phyloP scores from a whole-genome alignment of 495 filamentous ascomycete species.

The Zalerion maritima region DNA sequence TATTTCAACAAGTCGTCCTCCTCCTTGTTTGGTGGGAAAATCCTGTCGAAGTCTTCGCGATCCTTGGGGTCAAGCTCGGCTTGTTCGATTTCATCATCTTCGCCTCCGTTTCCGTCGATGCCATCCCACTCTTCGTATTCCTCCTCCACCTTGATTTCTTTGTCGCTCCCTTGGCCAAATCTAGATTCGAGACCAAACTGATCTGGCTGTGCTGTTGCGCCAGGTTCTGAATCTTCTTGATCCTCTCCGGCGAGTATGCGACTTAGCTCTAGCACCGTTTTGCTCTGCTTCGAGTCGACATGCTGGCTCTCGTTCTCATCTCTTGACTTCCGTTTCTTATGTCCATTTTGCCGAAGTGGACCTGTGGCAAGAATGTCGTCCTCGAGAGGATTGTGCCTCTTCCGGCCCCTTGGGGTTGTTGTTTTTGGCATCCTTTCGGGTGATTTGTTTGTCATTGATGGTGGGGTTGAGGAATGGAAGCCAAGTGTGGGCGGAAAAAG shows the following conservation, averaged over 20 bases:
- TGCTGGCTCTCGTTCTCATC: constrained; percentile 52
- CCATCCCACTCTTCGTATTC: constrained; percentile 33
- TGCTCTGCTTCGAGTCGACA: constrained; percentile 73
- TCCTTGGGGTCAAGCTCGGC: constrained; percentile 83
- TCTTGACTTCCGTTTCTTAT: constrained; percentile 40
- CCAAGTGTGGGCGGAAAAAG: not conserved
- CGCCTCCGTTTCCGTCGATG: constrained; percentile 48
- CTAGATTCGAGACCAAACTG: constrained; percentile 31
- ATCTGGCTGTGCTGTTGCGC: constrained; percentile 11
- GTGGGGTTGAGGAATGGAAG: too few species aligned
- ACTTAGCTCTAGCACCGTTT: constrained; percentile 77
- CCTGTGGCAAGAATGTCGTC: constrained; percentile 54
- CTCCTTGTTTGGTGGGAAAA: constrained; percentile 47
- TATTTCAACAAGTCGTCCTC: constrained; percentile 37
- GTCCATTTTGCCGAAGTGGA: constrained; percentile 35
- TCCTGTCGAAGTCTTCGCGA: constrained; percentile 77
- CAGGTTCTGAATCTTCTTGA: constrained; percentile 9
- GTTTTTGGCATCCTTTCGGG: constrained; percentile 34
- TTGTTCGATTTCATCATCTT: constrained; percentile 63
- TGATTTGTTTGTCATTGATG: too few species aligned
- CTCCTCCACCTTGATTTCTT: constrained; percentile 6
- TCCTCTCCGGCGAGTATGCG: constrained; percentile 71
- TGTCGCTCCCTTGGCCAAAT: constrained; percentile 15
- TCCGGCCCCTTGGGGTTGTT: constrained; percentile 23
- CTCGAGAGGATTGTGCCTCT: constrained; percentile 56